phyloP scores from a whole-genome alignment of 768 basidiomycete species.

The Trichaptum fuscoviolaceum region DNA sequence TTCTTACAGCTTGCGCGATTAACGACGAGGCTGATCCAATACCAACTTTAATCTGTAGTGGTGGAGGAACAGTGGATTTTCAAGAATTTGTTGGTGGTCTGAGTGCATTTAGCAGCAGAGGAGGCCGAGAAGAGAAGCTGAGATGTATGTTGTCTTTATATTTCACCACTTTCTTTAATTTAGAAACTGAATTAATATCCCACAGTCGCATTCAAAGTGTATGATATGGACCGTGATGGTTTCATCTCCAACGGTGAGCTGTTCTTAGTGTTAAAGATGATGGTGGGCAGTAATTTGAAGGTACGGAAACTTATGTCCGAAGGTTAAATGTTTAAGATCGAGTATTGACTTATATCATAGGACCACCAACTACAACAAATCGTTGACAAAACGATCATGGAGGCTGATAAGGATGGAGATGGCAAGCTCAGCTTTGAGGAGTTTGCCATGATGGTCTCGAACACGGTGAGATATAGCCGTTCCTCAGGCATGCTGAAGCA shows the following conservation, averaged over 20 bases:
- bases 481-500: background rate
- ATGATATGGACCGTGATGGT: conserved; percentile 97
- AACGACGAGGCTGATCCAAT: background rate
- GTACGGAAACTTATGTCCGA: conserved; percentile 32
- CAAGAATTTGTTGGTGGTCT: conserved; percentile 98
- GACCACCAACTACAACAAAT: conserved; percentile 99
- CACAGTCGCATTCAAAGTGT: conserved; percentile 98
- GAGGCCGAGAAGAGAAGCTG: conserved; percentile 94
- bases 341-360: conserved; percentile 32
- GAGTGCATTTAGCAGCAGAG: conserved; percentile 96
- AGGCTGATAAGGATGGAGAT: conserved; percentile 97
- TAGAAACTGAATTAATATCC: conserved; percentile 1
- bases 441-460: conserved; percentile 94
- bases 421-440: conserved; percentile 97
- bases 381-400: conserved; percentile 99
- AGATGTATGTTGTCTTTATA: conserved; percentile 59
- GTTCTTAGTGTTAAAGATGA: conserved; percentile 98
- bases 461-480: conserved; percentile 58
- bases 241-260: conserved; percentile 98
- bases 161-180: background rate
- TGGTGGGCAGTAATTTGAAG: conserved; percentile 99
- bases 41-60: conserved; percentile 43
- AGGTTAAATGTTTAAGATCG: background rate
- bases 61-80: conserved; percentile 97
- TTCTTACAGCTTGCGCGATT: background rate